Percentiles rank a stretch among this genome's conserved stretches.
Evolutionary conservation across 2,329 filamentous ascomycete species (phyloP).

Genomic region (Hypoxylon sp.): DNA sequence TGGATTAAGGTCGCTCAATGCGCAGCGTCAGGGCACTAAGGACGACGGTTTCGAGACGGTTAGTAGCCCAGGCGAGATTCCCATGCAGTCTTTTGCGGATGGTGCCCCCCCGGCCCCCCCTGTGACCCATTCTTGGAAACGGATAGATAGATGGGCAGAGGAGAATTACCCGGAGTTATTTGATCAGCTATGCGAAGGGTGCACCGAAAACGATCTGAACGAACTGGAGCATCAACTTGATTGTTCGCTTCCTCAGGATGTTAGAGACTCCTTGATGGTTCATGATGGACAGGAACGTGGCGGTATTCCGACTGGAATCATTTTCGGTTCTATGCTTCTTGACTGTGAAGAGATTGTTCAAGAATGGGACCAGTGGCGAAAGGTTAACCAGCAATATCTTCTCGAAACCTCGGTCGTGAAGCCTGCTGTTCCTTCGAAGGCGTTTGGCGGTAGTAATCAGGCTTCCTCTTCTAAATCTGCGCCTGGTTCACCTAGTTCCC

Average conservation of each 20-base stretch:
- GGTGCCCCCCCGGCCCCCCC: conserved; percentile 92
- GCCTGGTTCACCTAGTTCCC: conserved; percentile 64
- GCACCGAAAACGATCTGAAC: conserved; percentile 94
- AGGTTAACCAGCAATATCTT: conserved; percentile 91
- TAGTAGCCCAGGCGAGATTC: conserved; percentile 83
- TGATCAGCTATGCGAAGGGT: conserved; percentile 93
- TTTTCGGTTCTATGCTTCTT: conserved; percentile 94
- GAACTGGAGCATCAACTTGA: conserved; percentile 97
- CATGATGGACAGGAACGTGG: conserved; percentile 99
- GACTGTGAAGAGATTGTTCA: conserved; percentile 99
- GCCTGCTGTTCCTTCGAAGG: conserved; percentile 78
- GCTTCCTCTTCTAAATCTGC: conserved; percentile 79
- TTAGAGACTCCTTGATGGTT: conserved; percentile 89
- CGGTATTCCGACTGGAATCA: conserved; percentile 89
- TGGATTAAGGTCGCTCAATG: conserved; percentile 84
- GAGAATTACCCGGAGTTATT: conserved; percentile 95
- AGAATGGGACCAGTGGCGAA: conserved; percentile 97
- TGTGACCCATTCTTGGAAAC: conserved; percentile 89
- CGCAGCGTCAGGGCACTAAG: conserved; percentile 72
- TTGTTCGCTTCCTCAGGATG: conserved; percentile 91
- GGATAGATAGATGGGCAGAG: conserved; percentile 94
- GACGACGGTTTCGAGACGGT: conserved; percentile 78
- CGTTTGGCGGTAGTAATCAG: conserved; percentile 75
- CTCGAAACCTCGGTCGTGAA: conserved; percentile 70
- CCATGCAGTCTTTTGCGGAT: conserved; percentile 95